Evolutionary conservation across 1,139 yeast genomes (phyloP).

Genomic region (Arxiozyma bovina): DNA sequence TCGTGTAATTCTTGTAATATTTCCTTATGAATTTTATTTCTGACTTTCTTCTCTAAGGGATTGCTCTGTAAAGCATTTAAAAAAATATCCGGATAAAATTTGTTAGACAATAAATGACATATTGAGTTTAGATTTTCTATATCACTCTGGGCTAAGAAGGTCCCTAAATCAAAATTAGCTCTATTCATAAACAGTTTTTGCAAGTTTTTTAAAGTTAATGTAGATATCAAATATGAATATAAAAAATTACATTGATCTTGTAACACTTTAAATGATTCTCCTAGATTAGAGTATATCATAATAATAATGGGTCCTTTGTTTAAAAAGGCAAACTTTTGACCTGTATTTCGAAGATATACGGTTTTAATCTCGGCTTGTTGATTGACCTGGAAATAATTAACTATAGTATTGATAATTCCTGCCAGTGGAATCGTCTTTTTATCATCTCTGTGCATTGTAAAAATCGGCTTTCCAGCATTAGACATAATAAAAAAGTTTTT

Average conservation of each 20-base stretch:
- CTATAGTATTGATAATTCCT: conserved; percentile 44
- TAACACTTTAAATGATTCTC: conserved; percentile 48
- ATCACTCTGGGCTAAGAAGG: conserved; percentile 46
- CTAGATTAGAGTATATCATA: conserved; percentile 57
- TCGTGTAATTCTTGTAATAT: conserved; percentile 18
- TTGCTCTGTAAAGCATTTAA: conserved; percentile 57
- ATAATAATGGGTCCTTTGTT: conserved; percentile 63
- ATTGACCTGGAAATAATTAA: conserved; percentile 33
- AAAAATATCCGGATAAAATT: conserved; percentile 45
- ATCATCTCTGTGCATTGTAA: conserved; percentile 70
- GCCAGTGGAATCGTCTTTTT: conserved; percentile 63
- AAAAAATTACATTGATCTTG: conserved; percentile 62
- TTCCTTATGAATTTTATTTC: conserved; percentile 36
- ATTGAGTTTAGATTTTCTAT: conserved; percentile 24
- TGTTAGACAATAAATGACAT: conserved; percentile 31
- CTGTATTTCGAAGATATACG: conserved; percentile 36
- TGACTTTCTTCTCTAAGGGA: conserved; percentile 38
- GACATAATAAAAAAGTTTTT: conserved; percentile 64
- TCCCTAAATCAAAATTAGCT: conserved; percentile 75
- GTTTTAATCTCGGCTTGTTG: conserved; percentile 32
- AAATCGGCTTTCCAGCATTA: conserved; percentile 88
- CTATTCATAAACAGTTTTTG: conserved; percentile 58
- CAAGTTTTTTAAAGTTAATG: conserved; percentile 69
- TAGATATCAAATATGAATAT: conserved; percentile 70
- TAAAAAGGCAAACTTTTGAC: conserved; percentile 45